phyloP scores from a whole-genome alignment of 495 filamentous ascomycete species.

The Aspergillus conjunctus region DNA sequence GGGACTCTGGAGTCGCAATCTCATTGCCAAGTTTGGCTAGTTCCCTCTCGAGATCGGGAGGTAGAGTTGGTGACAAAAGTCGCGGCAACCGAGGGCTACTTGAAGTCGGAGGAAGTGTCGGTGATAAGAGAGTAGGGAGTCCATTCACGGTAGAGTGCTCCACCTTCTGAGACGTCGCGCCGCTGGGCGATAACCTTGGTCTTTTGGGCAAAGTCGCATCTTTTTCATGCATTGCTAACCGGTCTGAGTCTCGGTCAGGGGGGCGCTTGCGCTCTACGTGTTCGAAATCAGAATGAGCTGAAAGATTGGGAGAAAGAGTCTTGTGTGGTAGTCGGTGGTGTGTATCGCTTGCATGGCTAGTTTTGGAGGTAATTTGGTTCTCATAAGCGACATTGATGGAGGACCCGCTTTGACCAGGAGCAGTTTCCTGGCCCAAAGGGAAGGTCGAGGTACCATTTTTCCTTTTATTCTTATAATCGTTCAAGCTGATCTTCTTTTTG shows the following conservation, averaged over 20 bases:
- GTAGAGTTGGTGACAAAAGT: constrained; percentile 49
- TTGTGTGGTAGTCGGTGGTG: constrained; percentile 20
- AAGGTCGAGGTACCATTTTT: constrained; percentile 32
- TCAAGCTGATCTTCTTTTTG: constrained; percentile 56
- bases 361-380: constrained; percentile 25
- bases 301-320: constrained; percentile 17
- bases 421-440: constrained; percentile 26
- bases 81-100: constrained; percentile 38
- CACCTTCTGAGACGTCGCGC: constrained; percentile 24
- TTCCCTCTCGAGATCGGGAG: constrained; percentile 53
- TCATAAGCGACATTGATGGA: constrained; percentile 23
- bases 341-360: constrained; percentile 24
- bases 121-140: constrained; percentile 45
- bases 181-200: constrained; percentile 35
- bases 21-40: constrained; percentile 39
- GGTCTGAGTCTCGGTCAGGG: constrained; percentile 29
- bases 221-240: constrained; percentile 17
- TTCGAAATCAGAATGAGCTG: constrained; percentile 21
- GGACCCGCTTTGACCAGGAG: constrained; percentile 23
- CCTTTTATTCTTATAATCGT: constrained; percentile 53
- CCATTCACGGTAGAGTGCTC: constrained; percentile 30
- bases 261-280: constrained; percentile 40
- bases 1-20: constrained; percentile 19
- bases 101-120: constrained; percentile 44
- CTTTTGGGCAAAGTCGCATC: constrained; percentile 36